Conservation (phyloP, 2,329 filamentous ascomycete genomes). For the Phaeoacremonium minimum region DNA sequence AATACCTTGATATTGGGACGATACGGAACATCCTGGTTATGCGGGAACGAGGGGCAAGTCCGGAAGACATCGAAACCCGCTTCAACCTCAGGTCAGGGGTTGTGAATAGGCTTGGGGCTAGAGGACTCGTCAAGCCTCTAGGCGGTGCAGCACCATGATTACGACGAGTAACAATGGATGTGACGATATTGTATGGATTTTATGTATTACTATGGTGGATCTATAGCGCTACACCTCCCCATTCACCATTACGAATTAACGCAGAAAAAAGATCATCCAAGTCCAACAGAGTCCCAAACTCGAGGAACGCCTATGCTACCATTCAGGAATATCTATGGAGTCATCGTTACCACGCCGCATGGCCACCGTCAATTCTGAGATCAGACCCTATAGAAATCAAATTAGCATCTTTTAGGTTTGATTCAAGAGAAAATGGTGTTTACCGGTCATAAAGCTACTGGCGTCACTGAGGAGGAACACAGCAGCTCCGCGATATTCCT, state of each 20-base stretch:
- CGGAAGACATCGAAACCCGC: constrained; percentile 38
- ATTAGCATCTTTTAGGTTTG: too few species aligned
- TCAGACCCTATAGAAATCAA: too few species aligned
- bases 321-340: background rate
- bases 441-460: constrained; percentile 67
- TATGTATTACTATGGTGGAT: too few species aligned
- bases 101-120: constrained; percentile 37
- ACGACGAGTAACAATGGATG: too few species aligned
- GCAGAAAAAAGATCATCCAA: too few species aligned
- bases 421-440: too few species aligned
- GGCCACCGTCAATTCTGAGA: constrained; percentile 68
- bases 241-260: too few species aligned
- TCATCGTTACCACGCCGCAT: constrained; percentile 52
- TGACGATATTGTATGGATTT: too few species aligned
- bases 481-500: constrained; percentile 68
- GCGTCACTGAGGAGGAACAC: constrained; percentile 65
- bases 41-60: constrained; percentile 30
- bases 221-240: too few species aligned
- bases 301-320: background rate
- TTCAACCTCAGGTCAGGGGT: constrained; percentile 41
- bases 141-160: constrained; percentile 10
- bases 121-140: constrained; percentile 32
- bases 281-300: too few species aligned
- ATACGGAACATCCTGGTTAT: constrained; percentile 41
- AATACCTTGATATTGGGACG: constrained; percentile 43